Evolutionary conservation across 2,329 filamentous ascomycete genomes (phyloP).

Genomic region (Venturia aucupariae): DNA sequence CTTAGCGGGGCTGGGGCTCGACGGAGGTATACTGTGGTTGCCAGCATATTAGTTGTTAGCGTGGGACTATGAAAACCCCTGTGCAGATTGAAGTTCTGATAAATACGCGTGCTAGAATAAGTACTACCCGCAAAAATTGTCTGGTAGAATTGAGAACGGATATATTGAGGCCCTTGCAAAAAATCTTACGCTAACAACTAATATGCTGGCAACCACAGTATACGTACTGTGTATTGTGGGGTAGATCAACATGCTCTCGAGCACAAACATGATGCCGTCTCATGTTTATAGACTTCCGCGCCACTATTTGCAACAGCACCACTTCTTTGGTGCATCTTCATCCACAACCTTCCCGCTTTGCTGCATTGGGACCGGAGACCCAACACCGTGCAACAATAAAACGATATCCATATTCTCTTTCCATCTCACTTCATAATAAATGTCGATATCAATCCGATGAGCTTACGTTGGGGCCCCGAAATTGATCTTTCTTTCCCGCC

Average conservation of each 20-base stretch:
- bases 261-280: background rate
- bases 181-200: too few relatives aligned
- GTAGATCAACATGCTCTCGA: background rate
- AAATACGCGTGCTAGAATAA: too few relatives aligned
- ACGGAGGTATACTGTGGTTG: too few relatives aligned
- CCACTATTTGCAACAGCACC: background rate
- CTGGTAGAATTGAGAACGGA: too few relatives aligned
- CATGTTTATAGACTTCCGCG: background rate
- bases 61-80: too few relatives aligned
- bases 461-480: background rate
- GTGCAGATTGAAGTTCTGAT: too few relatives aligned
- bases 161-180: too few relatives aligned
- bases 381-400: background rate
- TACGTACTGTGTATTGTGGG: background rate
- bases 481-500: background rate
- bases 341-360: background rate
- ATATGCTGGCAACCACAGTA: too few relatives aligned
- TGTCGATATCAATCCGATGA: background rate
- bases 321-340: background rate
- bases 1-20: too few relatives aligned
- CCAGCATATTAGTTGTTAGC: too few relatives aligned
- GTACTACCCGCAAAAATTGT: too few relatives aligned
- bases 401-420: background rate
- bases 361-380: background rate
- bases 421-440: background rate